These are phyloP conservation scores for Phlyctochytrium arcticum DNA, from an alignment of 192 early-diverging fungal species.

Conservation along the genomic window DNA sequence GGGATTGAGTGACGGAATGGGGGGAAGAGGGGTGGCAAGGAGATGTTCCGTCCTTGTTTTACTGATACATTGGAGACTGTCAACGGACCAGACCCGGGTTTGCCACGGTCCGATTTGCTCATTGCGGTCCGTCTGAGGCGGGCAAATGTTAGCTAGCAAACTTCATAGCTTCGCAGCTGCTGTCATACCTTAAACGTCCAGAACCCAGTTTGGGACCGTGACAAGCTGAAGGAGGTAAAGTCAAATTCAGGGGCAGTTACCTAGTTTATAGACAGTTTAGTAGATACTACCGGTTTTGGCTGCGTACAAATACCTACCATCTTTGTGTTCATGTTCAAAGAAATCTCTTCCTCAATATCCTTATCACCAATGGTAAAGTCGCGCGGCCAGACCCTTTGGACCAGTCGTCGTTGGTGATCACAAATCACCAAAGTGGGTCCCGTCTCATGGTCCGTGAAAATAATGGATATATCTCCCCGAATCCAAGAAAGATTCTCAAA, in stretches of 20 bases:
- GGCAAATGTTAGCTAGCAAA: not conserved
- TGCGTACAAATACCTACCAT: conserved; percentile 26
- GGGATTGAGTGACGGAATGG: not conserved
- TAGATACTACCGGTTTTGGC: not conserved
- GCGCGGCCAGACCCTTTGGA: conserved; percentile 43
- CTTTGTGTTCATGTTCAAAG: conserved; percentile 39
- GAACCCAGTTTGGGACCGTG: conserved; percentile 40
- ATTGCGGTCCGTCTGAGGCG: conserved; percentile 31
- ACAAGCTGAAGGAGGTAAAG: conserved; percentile 25
- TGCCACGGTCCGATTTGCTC: conserved; percentile 38
- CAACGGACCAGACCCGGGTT: conserved; percentile 43
- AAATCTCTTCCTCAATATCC: conserved; percentile 44
- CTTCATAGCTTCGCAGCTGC: not conserved
- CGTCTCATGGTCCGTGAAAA: conserved; percentile 34
- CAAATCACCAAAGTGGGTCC: conserved; percentile 34
- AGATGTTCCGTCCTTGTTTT: conserved; percentile 40
- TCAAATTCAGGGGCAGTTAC: conserved; percentile 38
- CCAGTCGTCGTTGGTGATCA: conserved; percentile 41
- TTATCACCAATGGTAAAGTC: conserved; percentile 36
- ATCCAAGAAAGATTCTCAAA: conserved; percentile 50
- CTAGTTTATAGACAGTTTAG: not conserved
- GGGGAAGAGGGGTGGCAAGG: conserved; percentile 27
- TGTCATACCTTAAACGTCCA: conserved; percentile 39
- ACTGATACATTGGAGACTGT: conserved; percentile 24
- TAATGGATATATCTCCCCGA: conserved; percentile 46